Base-by-base conservation (phyloP, 2,329 filamentous ascomycete species). In the Herpotrichia juniperi region DNA sequence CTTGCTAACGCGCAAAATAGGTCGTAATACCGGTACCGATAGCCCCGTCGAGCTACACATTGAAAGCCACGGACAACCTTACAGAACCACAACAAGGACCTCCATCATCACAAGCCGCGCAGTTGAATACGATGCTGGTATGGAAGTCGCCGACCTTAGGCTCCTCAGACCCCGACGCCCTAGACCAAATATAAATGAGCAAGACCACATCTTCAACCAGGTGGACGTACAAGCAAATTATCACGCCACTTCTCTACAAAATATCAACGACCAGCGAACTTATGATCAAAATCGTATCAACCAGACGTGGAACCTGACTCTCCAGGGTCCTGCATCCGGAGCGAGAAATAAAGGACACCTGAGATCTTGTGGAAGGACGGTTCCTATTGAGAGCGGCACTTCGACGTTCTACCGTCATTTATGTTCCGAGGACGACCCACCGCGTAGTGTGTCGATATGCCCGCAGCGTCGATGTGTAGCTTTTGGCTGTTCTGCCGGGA, bases 391-490 rank as follows among this genome's bases (percentile, higher is more conserved):
- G 19, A 62, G 52, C 12, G 70, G 58, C 30, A 65, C 46, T 51
- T 78, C 46, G 60, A 79, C 50, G 58, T 68, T 76, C 61, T 81
- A 79, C 62, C 75, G 78, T 34, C 77, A 82, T 54, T 63, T 89
- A 34, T 87, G 86, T 62, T 83, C 81, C 1, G 72, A 80, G 31
- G 81, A 87, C 47, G 84, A 88, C 56, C 83, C 83, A 14, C 86
- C 87, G 11, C 80, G 83, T n/a, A 87, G 83, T 32, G 80, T 88
- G 9, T 82, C 86, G 0, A 82, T 89, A 28, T 87, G 83, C 58
- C 86, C 86, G n/a, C 82, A 86, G 51, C 79, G 83, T 40, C 79
- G 80, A 45, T 87, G 84, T 58, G 82, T 87, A 28, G 86, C 85
- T 8, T 89, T 88, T 73, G 86, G 86, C 12, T 87, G 83, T 56